phyloP scores from a whole-genome alignment of 2,329 filamentous ascomycete species.

The Paraconiothyrium sp. region DNA sequence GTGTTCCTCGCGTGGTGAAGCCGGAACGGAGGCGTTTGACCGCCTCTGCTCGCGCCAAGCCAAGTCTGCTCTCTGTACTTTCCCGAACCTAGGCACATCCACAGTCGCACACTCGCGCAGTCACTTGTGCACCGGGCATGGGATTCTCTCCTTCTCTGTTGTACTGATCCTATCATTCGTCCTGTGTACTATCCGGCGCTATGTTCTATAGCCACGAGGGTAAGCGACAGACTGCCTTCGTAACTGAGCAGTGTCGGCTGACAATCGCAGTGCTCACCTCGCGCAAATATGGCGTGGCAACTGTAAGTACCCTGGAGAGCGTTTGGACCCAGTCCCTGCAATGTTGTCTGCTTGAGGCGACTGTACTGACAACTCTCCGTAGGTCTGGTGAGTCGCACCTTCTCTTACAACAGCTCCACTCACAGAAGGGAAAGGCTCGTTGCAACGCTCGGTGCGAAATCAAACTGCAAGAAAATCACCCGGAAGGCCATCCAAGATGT shows the following conservation, averaged over 20 bases:
- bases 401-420: constrained; percentile 23
- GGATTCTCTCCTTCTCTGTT: constrained; percentile 1
- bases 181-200: constrained; percentile 30
- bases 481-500: constrained; percentile 90
- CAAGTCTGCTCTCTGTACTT: constrained; percentile 6
- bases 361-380: background rate
- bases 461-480: constrained; percentile 75
- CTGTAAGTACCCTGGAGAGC: constrained; percentile 73
- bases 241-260: constrained; percentile 25
- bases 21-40: background rate
- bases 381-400: constrained; percentile 10
- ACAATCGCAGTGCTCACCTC: constrained; percentile 74
- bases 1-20: background rate
- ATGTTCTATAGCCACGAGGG: constrained; percentile 99
- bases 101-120: background rate
- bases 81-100: background rate
- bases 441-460: constrained; percentile 83
- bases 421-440: constrained; percentile 73
- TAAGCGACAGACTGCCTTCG: constrained; percentile 55
- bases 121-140: background rate
- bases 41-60: constrained; percentile 9
- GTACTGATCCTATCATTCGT: constrained; percentile 4
- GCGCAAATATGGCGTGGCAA: constrained; percentile 89
- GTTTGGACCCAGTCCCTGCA: background rate
- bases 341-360: background rate